phyloP scores from a whole-genome alignment of 768 basidiomycete genomes.

The Boletus sp. region DNA sequence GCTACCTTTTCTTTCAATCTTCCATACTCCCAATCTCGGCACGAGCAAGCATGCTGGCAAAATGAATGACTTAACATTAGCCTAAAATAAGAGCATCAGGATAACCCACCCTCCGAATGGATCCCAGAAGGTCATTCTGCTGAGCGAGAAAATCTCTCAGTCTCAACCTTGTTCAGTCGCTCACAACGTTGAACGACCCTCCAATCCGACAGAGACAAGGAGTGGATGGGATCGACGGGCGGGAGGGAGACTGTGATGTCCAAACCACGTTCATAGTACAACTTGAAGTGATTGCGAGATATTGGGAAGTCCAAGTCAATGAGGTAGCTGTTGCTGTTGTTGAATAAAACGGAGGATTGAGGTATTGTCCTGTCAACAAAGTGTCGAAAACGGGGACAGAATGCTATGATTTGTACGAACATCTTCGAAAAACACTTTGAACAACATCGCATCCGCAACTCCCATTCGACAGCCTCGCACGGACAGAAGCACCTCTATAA shows the following conservation, averaged over 20 bases:
- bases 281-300: background rate
- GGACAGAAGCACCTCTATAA: slow-evolving; percentile 11
- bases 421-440: slow-evolving; percentile 2
- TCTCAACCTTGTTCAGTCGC: background rate
- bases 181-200: background rate
- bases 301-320: background rate
- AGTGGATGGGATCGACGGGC: rapidly evolving
- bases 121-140: background rate
- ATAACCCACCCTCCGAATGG: slow-evolving; percentile 2
- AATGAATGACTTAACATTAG: background rate
- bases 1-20: background rate
- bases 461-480: slow-evolving; percentile 14
- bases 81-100: background rate
- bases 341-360: no score
- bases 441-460: slow-evolving; percentile 13
- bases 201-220: slow-evolving; percentile 4
- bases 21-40: background rate
- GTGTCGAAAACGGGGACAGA: background rate
- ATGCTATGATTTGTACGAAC: background rate
- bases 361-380: slow-evolving; percentile 1
- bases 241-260: background rate
- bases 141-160: background rate
- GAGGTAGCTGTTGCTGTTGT: background rate
- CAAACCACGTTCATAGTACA: background rate
- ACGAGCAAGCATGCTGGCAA: slow-evolving; percentile 6